These are phyloP conservation scores for Nectriaceae sp. DNA, from an alignment of 2,329 filamentous ascomycete species.

Conservation along the genomic window DNA sequence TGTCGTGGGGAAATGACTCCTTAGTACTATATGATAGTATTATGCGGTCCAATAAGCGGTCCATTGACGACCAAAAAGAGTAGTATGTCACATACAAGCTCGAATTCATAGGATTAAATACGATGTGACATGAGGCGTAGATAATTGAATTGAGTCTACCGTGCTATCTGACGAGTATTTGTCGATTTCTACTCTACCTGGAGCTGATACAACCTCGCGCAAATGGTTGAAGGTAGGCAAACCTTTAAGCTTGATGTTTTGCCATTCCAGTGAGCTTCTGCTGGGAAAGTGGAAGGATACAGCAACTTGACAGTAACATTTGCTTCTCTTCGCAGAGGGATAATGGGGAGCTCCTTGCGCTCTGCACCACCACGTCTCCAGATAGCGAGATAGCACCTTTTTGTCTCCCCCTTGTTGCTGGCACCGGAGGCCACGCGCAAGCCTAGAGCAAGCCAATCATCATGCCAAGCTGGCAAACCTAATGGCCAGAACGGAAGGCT, in stretches of 20 bases:
- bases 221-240: constrained; percentile 6
- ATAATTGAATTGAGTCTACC: too few species aligned
- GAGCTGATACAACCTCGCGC: constrained; percentile 7
- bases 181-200: not conserved
- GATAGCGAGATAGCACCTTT: constrained; percentile 10
- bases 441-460: constrained; percentile 33
- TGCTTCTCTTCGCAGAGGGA: not conserved
- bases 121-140: too few species aligned
- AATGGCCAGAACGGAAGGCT: constrained; percentile 35
- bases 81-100: too few species aligned
- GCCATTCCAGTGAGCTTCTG: constrained; percentile 8
- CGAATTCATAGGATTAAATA: too few species aligned
- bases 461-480: constrained; percentile 34
- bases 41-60: too few species aligned
- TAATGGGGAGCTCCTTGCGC: not conserved
- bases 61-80: too few species aligned
- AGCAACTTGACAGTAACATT: constrained; percentile 10
- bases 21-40: too few species aligned
- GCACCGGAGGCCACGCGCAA: constrained; percentile 8
- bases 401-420: not conserved
- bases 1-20: too few species aligned
- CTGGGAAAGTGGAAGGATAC: constrained; percentile 10
- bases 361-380: constrained; percentile 15
- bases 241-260: constrained; percentile 2
- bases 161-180: too few species aligned